Evolutionary conservation across 179 eudicot species (phyloP).

Genomic region (Drosera spatulata): DNA sequence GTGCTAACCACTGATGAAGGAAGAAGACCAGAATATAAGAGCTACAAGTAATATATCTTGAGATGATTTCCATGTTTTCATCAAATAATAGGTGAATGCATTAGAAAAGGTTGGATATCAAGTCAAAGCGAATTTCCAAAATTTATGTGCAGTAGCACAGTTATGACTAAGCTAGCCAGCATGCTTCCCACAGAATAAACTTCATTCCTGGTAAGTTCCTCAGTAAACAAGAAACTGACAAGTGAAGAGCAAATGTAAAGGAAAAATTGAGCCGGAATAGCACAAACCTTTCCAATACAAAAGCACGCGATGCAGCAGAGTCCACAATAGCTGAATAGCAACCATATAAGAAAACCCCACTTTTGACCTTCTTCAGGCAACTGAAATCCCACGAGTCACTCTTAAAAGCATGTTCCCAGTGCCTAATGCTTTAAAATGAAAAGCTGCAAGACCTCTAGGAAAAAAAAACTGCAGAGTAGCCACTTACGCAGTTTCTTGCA

Average conservation of each 20-base stretch:
- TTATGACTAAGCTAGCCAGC: no score
- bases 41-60: background rate
- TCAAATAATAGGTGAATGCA: no score
- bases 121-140: no score
- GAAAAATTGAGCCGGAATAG: background rate
- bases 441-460: background rate
- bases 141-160: no score
- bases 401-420: background rate
- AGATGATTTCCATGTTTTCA: no score
- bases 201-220: no score
- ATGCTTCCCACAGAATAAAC: no score
- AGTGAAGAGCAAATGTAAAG: background rate
- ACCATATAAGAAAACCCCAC: constrained; percentile 94
- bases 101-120: no score
- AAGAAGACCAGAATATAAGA: background rate
- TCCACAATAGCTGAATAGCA: constrained; percentile 91
- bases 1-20: constrained; percentile 60
- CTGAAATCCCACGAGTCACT: constrained; percentile 32
- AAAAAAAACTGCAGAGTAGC: constrained; percentile 1
- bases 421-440: no score
- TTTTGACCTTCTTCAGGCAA: constrained; percentile 95
- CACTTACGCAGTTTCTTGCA: constrained; percentile 73
- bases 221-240: background rate
- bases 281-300: constrained; percentile 62
- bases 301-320: constrained; percentile 76